These are phyloP conservation scores for Daphne laureola DNA, from an alignment of 441 rosid species.

Conservation along the genomic window DNA sequence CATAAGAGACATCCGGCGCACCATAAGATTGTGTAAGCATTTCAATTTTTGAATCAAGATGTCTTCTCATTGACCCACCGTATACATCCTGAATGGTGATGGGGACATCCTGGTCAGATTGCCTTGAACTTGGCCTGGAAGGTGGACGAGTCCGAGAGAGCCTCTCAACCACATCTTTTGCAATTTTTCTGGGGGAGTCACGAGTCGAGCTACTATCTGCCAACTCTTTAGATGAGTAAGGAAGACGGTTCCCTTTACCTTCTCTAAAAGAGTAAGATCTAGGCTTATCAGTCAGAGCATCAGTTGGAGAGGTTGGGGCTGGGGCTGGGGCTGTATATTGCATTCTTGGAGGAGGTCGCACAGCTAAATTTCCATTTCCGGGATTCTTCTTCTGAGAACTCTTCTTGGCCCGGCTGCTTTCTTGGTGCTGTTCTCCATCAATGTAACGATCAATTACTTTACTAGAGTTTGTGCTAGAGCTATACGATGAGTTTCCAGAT, in stretches of 20 bases:
- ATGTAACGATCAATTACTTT: constrained; percentile 84
- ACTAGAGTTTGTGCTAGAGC: constrained; percentile 68
- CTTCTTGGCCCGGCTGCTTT: constrained; percentile 42
- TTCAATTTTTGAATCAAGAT: constrained; percentile 39
- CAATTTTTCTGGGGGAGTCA: constrained; percentile 79
- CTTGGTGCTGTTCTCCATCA: constrained; percentile 84
- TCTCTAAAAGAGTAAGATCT: constrained; percentile 75
- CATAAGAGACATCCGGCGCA: constrained; percentile 37
- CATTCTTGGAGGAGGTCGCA: constrained; percentile 68
- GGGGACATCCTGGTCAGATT: constrained; percentile 40
- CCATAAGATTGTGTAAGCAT: constrained; percentile 27
- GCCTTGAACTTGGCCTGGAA: constrained; percentile 42
- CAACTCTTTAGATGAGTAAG: constrained; percentile 50
- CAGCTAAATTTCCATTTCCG: constrained; percentile 31
- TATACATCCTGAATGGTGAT: constrained; percentile 78
- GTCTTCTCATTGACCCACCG: constrained; percentile 39
- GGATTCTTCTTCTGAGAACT: constrained; percentile 30
- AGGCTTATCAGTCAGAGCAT: constrained; percentile 31
- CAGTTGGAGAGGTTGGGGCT: constrained; percentile 63
- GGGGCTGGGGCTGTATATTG: constrained; percentile 59
- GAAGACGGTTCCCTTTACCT: constrained; percentile 38
- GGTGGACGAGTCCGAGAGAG: constrained; percentile 51
- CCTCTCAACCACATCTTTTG: constrained; percentile 80
- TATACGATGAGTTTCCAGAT: constrained; percentile 60
- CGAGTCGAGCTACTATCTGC: constrained; percentile 51